A percentile compares a stretch with the other conserved stretches of the same genome.
phyloP scores from a whole-genome alignment of 2,329 filamentous ascomycete species.

The Fragosphaeria purpurea region DNA sequence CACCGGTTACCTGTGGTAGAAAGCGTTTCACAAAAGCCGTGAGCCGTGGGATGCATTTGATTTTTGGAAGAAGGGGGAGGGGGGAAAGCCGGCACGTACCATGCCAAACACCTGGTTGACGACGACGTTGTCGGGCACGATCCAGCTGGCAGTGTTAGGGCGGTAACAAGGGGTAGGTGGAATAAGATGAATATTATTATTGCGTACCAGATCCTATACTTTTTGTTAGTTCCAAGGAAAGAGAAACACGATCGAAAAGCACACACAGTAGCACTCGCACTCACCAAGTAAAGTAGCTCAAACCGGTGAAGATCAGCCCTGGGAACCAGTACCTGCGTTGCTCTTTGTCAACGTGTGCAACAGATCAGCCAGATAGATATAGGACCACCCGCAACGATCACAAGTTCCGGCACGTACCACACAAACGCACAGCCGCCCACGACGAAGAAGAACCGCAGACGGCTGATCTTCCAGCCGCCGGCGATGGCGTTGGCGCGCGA shows the following conservation, averaged over 20 bases:
- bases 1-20: conserved; percentile 31
- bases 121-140: conserved; percentile 48
- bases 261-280: conserved; percentile 17
- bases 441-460: conserved; percentile 48
- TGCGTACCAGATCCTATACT: conserved; percentile 5
- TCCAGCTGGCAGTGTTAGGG: conserved; percentile 31
- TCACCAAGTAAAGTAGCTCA: conserved; percentile 51
- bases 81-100: conserved; percentile 16
- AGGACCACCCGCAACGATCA: no score
- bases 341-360: no score
- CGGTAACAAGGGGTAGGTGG: not conserved
- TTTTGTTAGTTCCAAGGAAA: not conserved
- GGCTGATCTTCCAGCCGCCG: conserved; percentile 43
- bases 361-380: no score
- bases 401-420: conserved; percentile 24
- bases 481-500: conserved; percentile 25
- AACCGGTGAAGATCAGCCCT: conserved; percentile 51
- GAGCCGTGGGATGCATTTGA: no score
- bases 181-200: not conserved
- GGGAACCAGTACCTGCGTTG: conserved; percentile 43
- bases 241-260: not conserved
- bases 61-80: no score
- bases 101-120: conserved; percentile 59
- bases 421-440: conserved; percentile 39
- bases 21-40: not conserved